Conservation (phyloP, 2,329 filamentous ascomycete genomes). For the Xylaria sp. region DNA sequence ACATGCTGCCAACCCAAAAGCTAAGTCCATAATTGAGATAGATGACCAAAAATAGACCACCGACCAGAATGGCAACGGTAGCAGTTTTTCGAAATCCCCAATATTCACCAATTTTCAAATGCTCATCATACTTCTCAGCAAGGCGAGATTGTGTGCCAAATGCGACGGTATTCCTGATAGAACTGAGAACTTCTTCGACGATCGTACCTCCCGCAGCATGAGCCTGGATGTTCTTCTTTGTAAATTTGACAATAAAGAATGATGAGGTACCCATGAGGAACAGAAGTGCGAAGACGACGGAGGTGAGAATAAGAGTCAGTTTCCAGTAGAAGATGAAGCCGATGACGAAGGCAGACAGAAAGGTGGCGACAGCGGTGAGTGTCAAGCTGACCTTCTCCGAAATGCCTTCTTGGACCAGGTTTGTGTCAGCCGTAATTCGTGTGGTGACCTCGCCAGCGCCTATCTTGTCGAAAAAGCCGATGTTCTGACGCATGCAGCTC, state of each 20-base stretch:
- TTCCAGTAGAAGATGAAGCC: conserved; percentile 94
- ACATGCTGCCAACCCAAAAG: conserved; percentile 88
- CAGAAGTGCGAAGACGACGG: conserved; percentile 83
- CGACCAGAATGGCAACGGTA: conserved; percentile 80
- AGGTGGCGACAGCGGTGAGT: conserved; percentile 79
- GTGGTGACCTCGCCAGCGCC: conserved; percentile 94
- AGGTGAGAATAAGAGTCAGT: conserved; percentile 85
- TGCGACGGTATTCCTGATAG: conserved; percentile 89
- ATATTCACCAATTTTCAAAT: conserved; percentile 77
- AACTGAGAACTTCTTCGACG: conserved; percentile 94
- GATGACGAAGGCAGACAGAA: conserved; percentile 88
- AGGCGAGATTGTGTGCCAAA: conserved; percentile 94
- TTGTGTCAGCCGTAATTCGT: conserved; percentile 92
- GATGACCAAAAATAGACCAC: conserved; percentile 82
- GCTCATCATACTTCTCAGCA: conserved; percentile 83
- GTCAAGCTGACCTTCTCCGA: conserved; percentile 88
- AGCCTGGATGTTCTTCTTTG: conserved; percentile 78
- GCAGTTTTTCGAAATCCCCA: conserved; percentile 82
- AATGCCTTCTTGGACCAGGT: conserved; percentile 91
- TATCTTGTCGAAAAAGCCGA: conserved; percentile 91
- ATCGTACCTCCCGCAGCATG: conserved; percentile 88
- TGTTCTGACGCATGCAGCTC: conserved; percentile 87
- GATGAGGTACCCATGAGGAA: conserved; percentile 79
- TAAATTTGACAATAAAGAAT: conserved; percentile 80
- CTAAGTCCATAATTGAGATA: conserved; percentile 88